A percentile compares a stretch with the other conserved stretches of the same genome.
Evolutionary conservation across 2,329 filamentous ascomycete species (phyloP).

Genomic region (Ophiosphaerella herpotricha): DNA sequence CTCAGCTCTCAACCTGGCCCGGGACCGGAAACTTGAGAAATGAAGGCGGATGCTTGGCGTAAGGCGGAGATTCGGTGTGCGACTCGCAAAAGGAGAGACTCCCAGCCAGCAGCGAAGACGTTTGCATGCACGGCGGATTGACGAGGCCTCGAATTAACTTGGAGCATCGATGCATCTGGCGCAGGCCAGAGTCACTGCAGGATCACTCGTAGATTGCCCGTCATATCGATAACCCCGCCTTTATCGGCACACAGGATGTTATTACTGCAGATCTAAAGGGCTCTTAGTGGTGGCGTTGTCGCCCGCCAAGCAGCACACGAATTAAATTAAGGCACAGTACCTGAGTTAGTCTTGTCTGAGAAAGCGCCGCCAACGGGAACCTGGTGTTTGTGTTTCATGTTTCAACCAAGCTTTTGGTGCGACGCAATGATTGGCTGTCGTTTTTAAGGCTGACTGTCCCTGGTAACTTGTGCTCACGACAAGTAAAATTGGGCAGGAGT

Average conservation of each 20-base stretch:
- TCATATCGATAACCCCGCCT: slow-evolving; percentile 12
- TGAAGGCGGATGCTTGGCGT: slow-evolving; percentile 18
- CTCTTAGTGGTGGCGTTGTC: too few relatives aligned
- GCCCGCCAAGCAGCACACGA: slow-evolving; percentile 4
- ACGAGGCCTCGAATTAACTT: slow-evolving; percentile 8
- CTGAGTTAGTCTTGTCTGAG: slow-evolving; percentile 35
- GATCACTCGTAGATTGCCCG: slow-evolving; percentile 1
- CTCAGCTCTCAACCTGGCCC: not conserved
- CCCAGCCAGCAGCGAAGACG: not conserved
- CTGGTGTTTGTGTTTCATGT: slow-evolving; percentile 39
- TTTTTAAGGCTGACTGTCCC: slow-evolving; percentile 26
- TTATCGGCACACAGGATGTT: slow-evolving; percentile 12
- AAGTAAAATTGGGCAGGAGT: slow-evolving; percentile 19
- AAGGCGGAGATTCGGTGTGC: slow-evolving; percentile 12
- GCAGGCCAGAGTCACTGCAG: slow-evolving; percentile 3
- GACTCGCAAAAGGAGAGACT: slow-evolving; percentile 17
- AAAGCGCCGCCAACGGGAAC: slow-evolving; percentile 32
- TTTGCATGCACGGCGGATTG: not conserved
- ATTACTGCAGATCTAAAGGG: not conserved
- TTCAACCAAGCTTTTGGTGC: slow-evolving; percentile 16
- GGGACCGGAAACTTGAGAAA: slow-evolving; percentile 12
- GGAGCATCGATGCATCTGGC: slow-evolving; percentile 6
- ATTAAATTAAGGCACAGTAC: slow-evolving; percentile 37
- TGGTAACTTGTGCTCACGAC: slow-evolving; percentile 22
- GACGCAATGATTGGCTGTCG: slow-evolving; percentile 29